A percentile compares a stretch with the other conserved stretches of the same genome.
Evolutionary conservation across 805 yeast species (phyloP).

Genomic region (Candida schatavii): DNA sequence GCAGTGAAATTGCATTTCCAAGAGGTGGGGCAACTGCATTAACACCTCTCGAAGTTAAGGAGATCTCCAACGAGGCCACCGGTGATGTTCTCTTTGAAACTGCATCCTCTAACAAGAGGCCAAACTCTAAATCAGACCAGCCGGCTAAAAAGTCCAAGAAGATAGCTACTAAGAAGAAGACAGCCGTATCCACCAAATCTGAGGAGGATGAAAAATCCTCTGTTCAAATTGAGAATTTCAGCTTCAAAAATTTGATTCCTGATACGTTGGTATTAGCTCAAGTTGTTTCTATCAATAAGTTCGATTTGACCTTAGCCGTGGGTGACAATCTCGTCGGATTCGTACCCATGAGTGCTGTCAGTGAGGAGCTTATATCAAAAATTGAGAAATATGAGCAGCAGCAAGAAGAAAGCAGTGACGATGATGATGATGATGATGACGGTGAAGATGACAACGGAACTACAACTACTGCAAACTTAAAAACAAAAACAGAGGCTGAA

Average conservation of each 20-base stretch:
- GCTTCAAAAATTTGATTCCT: slow-evolving; percentile 59
- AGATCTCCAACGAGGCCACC: slow-evolving; percentile 89
- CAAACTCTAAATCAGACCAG: slow-evolving; percentile 24
- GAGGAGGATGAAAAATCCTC: slow-evolving; percentile 28
- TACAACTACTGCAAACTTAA: slow-evolving; percentile 23
- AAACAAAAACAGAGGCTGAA: slow-evolving; percentile 26
- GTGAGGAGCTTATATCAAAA: slow-evolving; percentile 55
- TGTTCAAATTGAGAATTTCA: slow-evolving; percentile 60
- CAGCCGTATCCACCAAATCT: slow-evolving; percentile 12
- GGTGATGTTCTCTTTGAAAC: slow-evolving; percentile 78
- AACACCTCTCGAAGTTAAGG: slow-evolving; percentile 87
- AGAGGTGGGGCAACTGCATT: slow-evolving; percentile 92
- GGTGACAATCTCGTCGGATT: slow-evolving; percentile 81
- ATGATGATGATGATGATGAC: slow-evolving; percentile 37
- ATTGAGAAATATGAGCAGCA: slow-evolving; percentile 52
- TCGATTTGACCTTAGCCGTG: slow-evolving; percentile 67
- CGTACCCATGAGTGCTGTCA: slow-evolving; percentile 70
- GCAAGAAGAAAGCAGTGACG: slow-evolving; percentile 36
- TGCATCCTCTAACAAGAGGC: slow-evolving; percentile 24
- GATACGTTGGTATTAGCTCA: slow-evolving; percentile 82
- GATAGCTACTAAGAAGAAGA: slow-evolving; percentile 14
- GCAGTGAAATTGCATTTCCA: slow-evolving; percentile 70
- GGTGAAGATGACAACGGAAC: slow-evolving; percentile 22
- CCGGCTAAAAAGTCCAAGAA: slow-evolving; percentile 24
- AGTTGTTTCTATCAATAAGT: slow-evolving; percentile 53